Evolutionary conservation across 768 basidiomycete genomes (phyloP).

Genomic region (Trametopsis cervina): DNA sequence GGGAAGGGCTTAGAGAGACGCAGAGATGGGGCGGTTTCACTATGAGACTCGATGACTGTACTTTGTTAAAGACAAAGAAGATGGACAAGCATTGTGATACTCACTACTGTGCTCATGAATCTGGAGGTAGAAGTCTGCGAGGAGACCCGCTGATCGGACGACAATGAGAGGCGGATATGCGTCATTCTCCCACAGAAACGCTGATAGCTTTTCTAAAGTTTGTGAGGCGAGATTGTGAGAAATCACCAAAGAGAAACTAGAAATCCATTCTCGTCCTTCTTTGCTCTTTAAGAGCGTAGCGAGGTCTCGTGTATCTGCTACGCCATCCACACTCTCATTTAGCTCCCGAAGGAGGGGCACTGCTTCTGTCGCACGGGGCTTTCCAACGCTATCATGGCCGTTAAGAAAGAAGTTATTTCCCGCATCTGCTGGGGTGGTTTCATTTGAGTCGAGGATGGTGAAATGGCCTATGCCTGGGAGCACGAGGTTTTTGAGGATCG

Average conservation of each 20-base stretch:
- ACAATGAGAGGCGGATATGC: slow-evolving; percentile 62
- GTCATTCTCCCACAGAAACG: slow-evolving; percentile 61
- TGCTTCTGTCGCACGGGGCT: slow-evolving; percentile 71
- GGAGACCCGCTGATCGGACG: slow-evolving; percentile 82
- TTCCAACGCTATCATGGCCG: slow-evolving; percentile 68
- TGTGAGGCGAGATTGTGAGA: slow-evolving; percentile 68
- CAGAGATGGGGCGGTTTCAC: slow-evolving; percentile 61
- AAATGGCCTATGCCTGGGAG: slow-evolving; percentile 96
- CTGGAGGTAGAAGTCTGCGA: slow-evolving; percentile 85
- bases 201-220: slow-evolving; percentile 51
- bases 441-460: slow-evolving; percentile 71
- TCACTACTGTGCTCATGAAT: slow-evolving; percentile 75
- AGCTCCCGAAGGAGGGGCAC: slow-evolving; percentile 75
- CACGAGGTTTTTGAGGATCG: slow-evolving; percentile 93
- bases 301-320: slow-evolving; percentile 45
- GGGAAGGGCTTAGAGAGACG: slow-evolving; percentile 90
- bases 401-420: slow-evolving; percentile 97
- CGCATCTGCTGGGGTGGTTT: slow-evolving; percentile 66
- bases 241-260: slow-evolving; percentile 58
- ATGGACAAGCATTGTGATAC: not conserved
- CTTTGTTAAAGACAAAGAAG: not conserved
- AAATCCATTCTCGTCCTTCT: slow-evolving; percentile 16
- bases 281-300: slow-evolving; percentile 14
- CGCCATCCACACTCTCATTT: slow-evolving; percentile 79
- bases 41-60: slow-evolving; percentile 83